A percentile compares a stretch with the other conserved stretches of the same genome.
These are phyloP conservation scores for Trichaptum fuscoviolaceum DNA, from an alignment of 768 basidiomycete genomes.

Conservation along the genomic window DNA sequence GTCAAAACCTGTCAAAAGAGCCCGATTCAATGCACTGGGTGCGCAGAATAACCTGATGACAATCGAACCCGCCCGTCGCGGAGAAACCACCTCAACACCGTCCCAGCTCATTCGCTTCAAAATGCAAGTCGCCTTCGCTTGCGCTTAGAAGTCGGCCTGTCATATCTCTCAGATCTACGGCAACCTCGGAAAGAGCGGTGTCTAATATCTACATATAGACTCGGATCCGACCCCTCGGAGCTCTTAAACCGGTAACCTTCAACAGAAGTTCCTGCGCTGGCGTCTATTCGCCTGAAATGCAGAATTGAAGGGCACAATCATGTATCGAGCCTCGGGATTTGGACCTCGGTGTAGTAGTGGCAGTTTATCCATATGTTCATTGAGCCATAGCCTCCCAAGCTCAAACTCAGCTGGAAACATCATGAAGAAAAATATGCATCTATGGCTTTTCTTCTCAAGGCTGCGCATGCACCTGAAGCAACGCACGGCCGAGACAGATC, in stretches of 20 bases:
- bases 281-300: no score
- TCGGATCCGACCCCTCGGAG: not conserved
- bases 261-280: no score
- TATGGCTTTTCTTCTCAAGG: no score
- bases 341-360: no score
- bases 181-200: not conserved
- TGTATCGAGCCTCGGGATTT: no score
- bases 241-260: not conserved
- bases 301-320: no score
- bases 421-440: no score
- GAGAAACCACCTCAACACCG: not conserved
- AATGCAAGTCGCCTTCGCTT: no score
- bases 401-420: not conserved
- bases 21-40: no score
- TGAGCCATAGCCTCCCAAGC: no score
- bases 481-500: no score
- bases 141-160: not conserved
- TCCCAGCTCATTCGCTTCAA: not conserved
- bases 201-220: not conserved
- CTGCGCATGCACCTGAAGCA: not conserved
- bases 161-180: not conserved
- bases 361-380: no score
- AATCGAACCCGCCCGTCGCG: not conserved
- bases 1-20: not conserved
- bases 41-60: not conserved